Evolutionary conservation across 768 basidiomycete genomes (phyloP), one percentile per base, ranked within the genome.

Genomic region (Termitomyces sp.): DNA sequence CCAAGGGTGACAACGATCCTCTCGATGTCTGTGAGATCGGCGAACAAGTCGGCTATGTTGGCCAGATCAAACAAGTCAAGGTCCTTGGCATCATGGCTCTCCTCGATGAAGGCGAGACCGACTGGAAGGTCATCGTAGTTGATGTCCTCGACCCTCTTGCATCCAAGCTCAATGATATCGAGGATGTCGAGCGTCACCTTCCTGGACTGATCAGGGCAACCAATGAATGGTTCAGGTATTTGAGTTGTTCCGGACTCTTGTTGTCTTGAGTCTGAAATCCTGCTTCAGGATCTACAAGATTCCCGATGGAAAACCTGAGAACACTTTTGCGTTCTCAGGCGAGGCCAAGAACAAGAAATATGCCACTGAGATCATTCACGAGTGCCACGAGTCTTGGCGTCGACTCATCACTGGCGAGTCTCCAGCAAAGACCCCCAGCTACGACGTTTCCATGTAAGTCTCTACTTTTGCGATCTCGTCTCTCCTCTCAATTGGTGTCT

Each of bases 291-390:
- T 94, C 74, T 94, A 94, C 87, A 94, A 94, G 76, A 94, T 94
- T 69, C 92, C 93, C 70, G 93, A 95, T 72, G 92, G 91, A 65
- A 94, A 95, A 84, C 87, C 88, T 65, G 94, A 98, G 78, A 99
- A 99, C 79, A 87, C 88, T 63, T 99, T 99, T 69, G 97, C 97
- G 18, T 99, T 99, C 85, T 95, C 93, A 54, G 97, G 97, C 58
- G 97, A 99, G 77, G 96, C 96, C 63, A 99, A 98, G 81, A 97
- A 97, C 82, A 97, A 96, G 83, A 97, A 96, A 74, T 99, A 98
- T 71, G 97, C 97, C 33, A 93, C 91, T 54, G 96, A 98, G 76
- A 97, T 98, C 77, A 90, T 99, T 70, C 95, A 97, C 74, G 97
- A 99, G 73, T 95, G 92, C 76, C 89, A 98, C 71, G 97, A 98